Evolutionary conservation across 148 eudicot genomes (phyloP).

Genomic region (Chenopodium album): DNA sequence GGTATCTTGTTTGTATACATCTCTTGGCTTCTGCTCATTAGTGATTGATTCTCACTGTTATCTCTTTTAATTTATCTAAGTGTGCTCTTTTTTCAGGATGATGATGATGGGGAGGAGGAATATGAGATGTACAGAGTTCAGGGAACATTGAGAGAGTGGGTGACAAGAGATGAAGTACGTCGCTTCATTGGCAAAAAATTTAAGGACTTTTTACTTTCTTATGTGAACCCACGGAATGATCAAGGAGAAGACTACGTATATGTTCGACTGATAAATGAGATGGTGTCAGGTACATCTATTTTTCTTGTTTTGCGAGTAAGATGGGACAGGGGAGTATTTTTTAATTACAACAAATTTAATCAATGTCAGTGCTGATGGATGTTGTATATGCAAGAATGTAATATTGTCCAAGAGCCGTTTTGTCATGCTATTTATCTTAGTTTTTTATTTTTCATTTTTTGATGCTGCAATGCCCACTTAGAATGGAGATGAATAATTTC

Average conservation of each 20-base stretch:
- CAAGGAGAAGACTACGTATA: constrained; percentile 57
- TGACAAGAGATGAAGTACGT: constrained; percentile 96
- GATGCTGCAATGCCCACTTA: not conserved
- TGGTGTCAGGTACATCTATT: constrained; percentile 65
- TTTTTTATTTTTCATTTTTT: too few species aligned
- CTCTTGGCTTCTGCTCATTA: not conserved
- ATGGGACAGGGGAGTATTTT: too few species aligned
- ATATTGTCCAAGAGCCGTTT: too few species aligned
- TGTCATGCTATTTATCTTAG: too few species aligned
- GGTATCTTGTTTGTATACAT: constrained; percentile 33
- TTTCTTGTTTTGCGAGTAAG: too few species aligned
- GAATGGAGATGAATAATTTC: not conserved
- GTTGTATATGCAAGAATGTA: too few species aligned
- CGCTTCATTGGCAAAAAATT: constrained; percentile 88
- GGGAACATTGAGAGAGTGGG: constrained; percentile 97
- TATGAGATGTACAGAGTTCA: constrained; percentile 90
- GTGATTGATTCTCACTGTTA: not conserved
- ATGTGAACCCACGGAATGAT: constrained; percentile 59
- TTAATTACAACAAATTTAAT: too few species aligned
- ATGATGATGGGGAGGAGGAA: constrained; percentile 76
- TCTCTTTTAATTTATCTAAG: not conserved
- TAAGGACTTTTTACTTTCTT: constrained; percentile 78
- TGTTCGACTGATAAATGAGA: constrained; percentile 82
- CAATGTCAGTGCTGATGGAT: too few species aligned
- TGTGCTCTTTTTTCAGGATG: constrained; percentile 52